phyloP scores from a whole-genome alignment of 2,329 filamentous ascomycete genomes.

The Fusarium hostae region DNA sequence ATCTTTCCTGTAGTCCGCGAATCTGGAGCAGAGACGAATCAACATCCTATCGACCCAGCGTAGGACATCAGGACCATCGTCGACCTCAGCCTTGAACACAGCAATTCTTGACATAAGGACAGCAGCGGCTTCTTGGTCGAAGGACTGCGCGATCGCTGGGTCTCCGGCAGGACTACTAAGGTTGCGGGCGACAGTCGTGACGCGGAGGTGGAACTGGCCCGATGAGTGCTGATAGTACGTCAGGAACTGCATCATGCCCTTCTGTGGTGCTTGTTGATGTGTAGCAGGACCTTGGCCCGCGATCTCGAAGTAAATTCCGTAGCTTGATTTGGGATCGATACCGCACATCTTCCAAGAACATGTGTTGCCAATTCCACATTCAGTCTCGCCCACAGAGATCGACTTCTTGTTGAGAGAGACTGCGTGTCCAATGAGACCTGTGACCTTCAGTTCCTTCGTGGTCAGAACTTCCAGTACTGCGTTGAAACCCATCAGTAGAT shows the following conservation, averaged over 20 bases:
- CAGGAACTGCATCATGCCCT: constrained; percentile 97
- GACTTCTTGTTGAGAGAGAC: constrained; percentile 99
- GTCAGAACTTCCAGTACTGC: constrained; percentile 94
- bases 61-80: constrained; percentile 97
- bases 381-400: constrained; percentile 94
- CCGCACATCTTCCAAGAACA: constrained; percentile 99
- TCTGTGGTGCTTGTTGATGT: constrained; percentile 87
- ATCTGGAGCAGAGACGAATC: constrained; percentile 93
- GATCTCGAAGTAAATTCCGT: constrained; percentile 98
- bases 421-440: constrained; percentile 94
- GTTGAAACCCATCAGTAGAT: constrained; percentile 98
- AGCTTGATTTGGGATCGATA: constrained; percentile 92
- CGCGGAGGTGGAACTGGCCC: constrained; percentile 93
- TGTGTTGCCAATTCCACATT: constrained; percentile 97
- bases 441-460: constrained; percentile 98
- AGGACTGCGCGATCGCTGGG: constrained; percentile 93
- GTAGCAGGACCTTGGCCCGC: constrained; percentile 90
- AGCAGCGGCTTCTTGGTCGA: constrained; percentile 97
- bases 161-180: constrained; percentile 94
- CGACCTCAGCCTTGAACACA: constrained; percentile 98
- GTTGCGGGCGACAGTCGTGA: constrained; percentile 92
- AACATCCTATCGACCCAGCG: constrained; percentile 99
- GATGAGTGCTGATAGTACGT: constrained; percentile 99
- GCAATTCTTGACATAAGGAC: constrained; percentile 99
- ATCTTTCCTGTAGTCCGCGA: constrained; percentile 98